These are phyloP conservation scores for Blastomyces percursus DNA, from an alignment of 2,329 filamentous ascomycete genomes.

Conservation along the genomic window DNA sequence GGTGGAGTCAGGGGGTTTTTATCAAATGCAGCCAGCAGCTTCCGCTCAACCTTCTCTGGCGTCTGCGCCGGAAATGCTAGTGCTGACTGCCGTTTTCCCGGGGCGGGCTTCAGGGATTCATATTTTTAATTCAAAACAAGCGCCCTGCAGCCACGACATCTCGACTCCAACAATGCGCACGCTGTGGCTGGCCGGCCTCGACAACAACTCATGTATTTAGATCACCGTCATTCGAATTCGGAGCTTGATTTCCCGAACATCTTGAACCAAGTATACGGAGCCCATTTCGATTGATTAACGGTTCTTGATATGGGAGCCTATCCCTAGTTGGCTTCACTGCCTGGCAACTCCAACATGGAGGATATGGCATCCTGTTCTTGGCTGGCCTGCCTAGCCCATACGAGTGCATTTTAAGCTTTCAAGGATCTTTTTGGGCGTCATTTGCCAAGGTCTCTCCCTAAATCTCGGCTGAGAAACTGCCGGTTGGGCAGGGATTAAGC, in stretches of 20 bases:
- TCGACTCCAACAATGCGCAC: not conserved
- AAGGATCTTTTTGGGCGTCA: not conserved
- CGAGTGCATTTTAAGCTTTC: not conserved
- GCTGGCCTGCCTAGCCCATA: not conserved
- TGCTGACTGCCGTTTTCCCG: not conserved
- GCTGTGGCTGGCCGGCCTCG: no score
- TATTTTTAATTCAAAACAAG: not conserved
- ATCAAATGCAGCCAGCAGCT: no score
- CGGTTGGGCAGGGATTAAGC: not conserved
- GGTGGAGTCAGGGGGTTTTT: no score
- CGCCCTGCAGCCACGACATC: not conserved
- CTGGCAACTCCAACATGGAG: no score
- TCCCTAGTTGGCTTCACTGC: no score
- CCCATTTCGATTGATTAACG: no score
- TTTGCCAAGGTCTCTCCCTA: not conserved
- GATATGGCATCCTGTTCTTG: not conserved
- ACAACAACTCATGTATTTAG: no score
- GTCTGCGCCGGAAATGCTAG: not conserved
- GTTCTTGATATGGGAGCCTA: no score
- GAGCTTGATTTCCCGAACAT: not conserved
- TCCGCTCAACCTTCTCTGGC: not conserved
- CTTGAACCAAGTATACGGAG: not conserved
- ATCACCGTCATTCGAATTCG: not conserved
- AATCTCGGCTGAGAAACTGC: not conserved
- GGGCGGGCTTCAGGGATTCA: no score